phyloP scores from a whole-genome alignment of 306 rosid genomes.

The Gleditsia sinensis region DNA sequence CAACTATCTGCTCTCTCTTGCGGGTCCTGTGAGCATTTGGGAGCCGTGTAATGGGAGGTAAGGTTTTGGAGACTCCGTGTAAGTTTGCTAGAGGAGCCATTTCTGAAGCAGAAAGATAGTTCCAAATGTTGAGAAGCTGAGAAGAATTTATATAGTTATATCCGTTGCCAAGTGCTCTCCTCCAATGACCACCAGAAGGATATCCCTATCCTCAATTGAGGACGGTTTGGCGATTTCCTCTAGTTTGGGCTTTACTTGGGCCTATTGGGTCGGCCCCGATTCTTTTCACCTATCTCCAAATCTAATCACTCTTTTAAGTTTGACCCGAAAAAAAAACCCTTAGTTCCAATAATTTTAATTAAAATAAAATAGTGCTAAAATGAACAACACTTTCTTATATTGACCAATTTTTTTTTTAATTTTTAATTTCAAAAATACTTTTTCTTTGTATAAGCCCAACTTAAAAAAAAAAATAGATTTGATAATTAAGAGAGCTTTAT shows the following conservation, averaged over 20 bases:
- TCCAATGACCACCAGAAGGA: constrained; percentile 49
- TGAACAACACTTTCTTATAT: too few relatives aligned
- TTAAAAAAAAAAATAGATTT: too few relatives aligned
- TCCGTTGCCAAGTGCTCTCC: constrained; percentile 46
- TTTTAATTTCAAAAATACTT: too few relatives aligned
- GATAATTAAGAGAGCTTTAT: too few relatives aligned
- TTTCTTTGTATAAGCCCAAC: too few relatives aligned
- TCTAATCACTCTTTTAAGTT: too few relatives aligned
- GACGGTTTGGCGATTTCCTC: constrained; percentile 43
- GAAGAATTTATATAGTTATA: constrained; percentile 40
- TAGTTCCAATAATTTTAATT: too few relatives aligned
- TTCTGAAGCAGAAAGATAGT: constrained; percentile 2
- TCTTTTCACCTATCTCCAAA: not conserved
- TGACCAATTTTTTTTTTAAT: too few relatives aligned
- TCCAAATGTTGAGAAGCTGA: too few relatives aligned
- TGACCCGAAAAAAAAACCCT: too few relatives aligned
- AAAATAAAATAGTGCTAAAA: too few relatives aligned
- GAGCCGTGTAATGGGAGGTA: constrained; percentile 52
- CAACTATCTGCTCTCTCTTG: constrained; percentile 41
- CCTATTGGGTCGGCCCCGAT: not conserved
- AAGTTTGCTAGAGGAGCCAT: constrained; percentile 75
- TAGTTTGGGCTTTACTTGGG: not conserved
- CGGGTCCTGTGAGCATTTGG: constrained; percentile 36
- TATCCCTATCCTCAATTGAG: constrained; percentile 64
- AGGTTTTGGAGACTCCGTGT: constrained; percentile 60